Base-by-base conservation (phyloP, 257 asterid genomes). In the Paulownia fortunei region DNA sequence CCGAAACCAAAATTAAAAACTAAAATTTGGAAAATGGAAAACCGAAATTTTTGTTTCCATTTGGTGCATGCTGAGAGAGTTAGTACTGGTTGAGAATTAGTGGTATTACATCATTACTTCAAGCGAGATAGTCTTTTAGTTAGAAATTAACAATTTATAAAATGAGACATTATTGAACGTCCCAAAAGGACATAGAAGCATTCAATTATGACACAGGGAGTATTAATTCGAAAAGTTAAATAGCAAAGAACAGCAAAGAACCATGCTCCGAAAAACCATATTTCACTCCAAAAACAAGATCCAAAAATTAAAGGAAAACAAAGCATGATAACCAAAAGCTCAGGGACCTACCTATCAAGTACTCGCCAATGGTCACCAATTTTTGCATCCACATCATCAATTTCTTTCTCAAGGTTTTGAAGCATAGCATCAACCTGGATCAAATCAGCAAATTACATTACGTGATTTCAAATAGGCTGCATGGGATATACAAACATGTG, bases 311-410 rank as follows among this genome's bases (percentile, higher is more conserved):
- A 44, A 54, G 77, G 49, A 39, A 59, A 68, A 56, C 2, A 41
- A 10, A 56, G 61, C 63, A 63, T 37, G 79, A 41, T 44, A 79
- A 76, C 62, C 10, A 32, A 56, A 58, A 34, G 19, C 36, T 47
- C 75, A 34, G 26, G 27, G 34, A 67, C 54, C 39, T 84, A 94
- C 98, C 97, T 90, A 86, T 92, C 97, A 56, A 94, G 97, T 80
- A 94, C 82, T 72, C 92, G 89, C 97, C 97, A 92, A 30, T 83
- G 94, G 77, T 94, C 96, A 83, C 97, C 98, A 72, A 94, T 92
- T 83, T 89, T 92, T 5, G 96, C 94, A 88, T 94, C 97, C 55
- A 94, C 98, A 16, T 88, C 94, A 81, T 94, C 97, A 72, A 94
- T 94, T 84, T 94, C 97, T 84, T 92, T 90, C 87, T 94, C 97